Conservation (phyloP, 805 yeast genomes). For the Ogataea pini region DNA sequence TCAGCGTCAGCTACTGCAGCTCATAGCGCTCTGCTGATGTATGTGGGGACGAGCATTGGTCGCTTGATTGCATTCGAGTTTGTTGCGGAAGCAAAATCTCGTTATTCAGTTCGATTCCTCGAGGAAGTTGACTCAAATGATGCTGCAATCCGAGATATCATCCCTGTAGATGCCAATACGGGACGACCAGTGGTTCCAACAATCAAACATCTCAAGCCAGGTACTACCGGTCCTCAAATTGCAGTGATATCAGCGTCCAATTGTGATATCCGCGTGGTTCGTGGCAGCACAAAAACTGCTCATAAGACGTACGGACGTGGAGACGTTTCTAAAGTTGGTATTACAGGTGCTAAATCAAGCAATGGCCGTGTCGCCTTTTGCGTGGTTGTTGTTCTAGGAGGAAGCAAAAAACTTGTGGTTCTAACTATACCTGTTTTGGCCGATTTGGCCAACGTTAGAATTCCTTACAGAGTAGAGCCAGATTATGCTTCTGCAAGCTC, state of each 20-base stretch:
- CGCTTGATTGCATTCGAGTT: conserved; percentile 65
- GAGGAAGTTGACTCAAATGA: conserved; percentile 51
- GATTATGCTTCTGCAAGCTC: conserved; percentile 45
- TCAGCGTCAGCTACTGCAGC: conserved; percentile 48
- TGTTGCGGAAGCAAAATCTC: conserved; percentile 61
- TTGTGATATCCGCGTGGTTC: conserved; percentile 62
- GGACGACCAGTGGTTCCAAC: conserved; percentile 72
- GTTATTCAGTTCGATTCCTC: conserved; percentile 56
- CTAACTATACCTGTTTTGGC: conserved; percentile 62
- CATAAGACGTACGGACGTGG: conserved; percentile 63
- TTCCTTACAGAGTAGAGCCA: conserved; percentile 45
- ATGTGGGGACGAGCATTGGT: conserved; percentile 78
- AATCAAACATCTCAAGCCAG: conserved; percentile 47
- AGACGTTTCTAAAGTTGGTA: conserved; percentile 47
- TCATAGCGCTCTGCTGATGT: conserved; percentile 63
- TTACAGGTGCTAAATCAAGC: conserved; percentile 41
- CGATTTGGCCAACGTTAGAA: conserved; percentile 52
- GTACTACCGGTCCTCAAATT: conserved; percentile 60
- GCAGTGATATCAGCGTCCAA: conserved; percentile 55
- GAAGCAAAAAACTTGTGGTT: conserved; percentile 28
- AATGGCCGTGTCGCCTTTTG: conserved; percentile 30
- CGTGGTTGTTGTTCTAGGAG: conserved; percentile 32
- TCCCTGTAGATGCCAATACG: conserved; percentile 55
- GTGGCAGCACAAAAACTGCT: conserved; percentile 61
- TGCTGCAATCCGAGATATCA: conserved; percentile 52